Base-by-base conservation (phyloP, 129 eudicot species). In the Gnaphalium uliginosum region DNA sequence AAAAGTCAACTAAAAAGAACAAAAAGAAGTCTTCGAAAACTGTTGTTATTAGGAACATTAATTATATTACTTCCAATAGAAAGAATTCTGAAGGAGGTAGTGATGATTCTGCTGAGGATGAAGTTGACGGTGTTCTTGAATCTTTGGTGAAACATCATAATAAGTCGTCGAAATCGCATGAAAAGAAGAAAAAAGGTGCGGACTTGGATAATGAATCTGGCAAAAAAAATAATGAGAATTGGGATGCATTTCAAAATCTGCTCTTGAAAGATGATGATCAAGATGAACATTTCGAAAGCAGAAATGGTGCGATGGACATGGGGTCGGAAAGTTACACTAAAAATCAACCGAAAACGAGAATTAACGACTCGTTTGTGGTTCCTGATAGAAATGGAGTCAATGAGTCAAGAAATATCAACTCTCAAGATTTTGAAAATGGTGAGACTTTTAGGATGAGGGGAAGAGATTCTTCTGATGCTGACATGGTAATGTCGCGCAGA, bases 41-140 rank as follows among this genome's bases (percentile, higher is more conserved):
- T 1, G 99, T 94, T 21, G 97, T 94, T 37, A 94, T 94, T 33
- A 97, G 99, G 48, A 94, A 94, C 77, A 89, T 94, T 69, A 94
- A 94, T 66, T 94, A 94, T 78, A 91, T 94, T 18, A 88, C 96
- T 63, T 93, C 98, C 33, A 84, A 90, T 71, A 84, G 83, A 78
- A 86, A 80, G 82, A 80, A 84, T 79, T 91, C 83, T 24, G 96
- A 86, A 67, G 88, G 88, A 9, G 89, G 78, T 13, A 87, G 80
- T 29, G 85, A 78, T 72, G 83, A 87, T 73, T 86, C 96, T 8
- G 89, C 53, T 32, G 92, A 75, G 22, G 76, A 78, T 69, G 86
- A 76, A 72, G 87, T 93, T 30, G 87, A 88, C 21, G 91, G 85
- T 74, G 98, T 89, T 66, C 83, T 90, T 78, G 90, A 82, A 24